Evolutionary conservation across 2,329 filamentous ascomycete species (phyloP).

Genomic region (Nothomitra cinnamomea): DNA sequence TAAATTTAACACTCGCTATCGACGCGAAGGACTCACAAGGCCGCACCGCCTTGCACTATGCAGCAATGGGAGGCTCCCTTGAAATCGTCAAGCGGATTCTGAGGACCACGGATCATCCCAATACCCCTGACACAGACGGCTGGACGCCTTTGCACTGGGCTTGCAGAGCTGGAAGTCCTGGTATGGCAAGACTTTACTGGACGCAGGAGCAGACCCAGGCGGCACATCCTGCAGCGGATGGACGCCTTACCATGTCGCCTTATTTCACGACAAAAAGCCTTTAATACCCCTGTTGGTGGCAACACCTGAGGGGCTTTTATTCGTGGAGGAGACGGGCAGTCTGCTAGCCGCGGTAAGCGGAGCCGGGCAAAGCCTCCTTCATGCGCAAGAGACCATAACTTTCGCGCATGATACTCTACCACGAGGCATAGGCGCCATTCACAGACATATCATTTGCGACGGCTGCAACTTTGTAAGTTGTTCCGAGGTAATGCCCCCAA

Average conservation of each 20-base stretch:
- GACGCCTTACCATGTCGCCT: background rate
- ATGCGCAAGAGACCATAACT: too few relatives aligned
- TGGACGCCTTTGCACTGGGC: conserved; percentile 6
- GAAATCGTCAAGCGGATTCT: conserved; percentile 14
- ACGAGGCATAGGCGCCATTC: background rate
- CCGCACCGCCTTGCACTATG: conserved; percentile 16
- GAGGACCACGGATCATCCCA: background rate
- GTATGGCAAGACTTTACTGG: background rate
- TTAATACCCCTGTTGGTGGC: too few relatives aligned
- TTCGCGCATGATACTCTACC: background rate
- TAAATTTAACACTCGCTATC: conserved; percentile 7
- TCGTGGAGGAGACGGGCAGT: background rate
- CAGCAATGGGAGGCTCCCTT: conserved; percentile 13
- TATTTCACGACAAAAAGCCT: background rate
- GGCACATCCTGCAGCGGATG: background rate
- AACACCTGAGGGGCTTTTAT: background rate
- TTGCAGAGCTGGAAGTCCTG: background rate
- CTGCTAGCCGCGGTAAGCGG: background rate
- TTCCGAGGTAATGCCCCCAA: background rate
- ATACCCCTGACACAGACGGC: conserved; percentile 6
- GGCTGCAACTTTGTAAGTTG: background rate
- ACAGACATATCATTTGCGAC: background rate
- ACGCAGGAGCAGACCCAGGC: background rate
- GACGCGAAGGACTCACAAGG: conserved; percentile 8
- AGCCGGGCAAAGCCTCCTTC: too few relatives aligned